Conservation (phyloP, 1,284 basidiomycete genomes). For the Anthracocystis panici-leucophaei region DNA sequence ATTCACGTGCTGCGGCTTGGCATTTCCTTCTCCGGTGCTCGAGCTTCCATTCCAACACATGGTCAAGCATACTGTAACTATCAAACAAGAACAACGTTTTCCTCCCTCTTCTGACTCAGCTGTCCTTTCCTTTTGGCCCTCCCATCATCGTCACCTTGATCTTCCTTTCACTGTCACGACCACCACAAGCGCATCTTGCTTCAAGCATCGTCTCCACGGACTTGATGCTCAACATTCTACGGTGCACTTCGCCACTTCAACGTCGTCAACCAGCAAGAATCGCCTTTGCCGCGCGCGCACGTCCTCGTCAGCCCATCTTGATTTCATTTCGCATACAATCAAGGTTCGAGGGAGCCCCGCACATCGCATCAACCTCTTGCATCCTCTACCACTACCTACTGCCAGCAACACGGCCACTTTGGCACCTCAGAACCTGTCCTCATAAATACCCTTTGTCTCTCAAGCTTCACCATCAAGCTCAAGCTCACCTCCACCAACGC, state of each 20-base stretch:
- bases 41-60: neutral
- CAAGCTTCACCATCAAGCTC: conserved; percentile 4
- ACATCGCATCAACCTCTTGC: neutral
- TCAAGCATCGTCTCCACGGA: neutral
- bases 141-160: neutral
- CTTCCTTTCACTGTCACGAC: neutral
- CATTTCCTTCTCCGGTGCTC: neutral
- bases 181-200: neutral
- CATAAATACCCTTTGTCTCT: neutral
- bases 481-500: conserved; percentile 3
- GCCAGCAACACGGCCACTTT: no score
- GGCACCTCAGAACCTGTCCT: no score
- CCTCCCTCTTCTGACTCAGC: neutral
- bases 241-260: neutral
- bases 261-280: neutral
- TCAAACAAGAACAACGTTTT: neutral
- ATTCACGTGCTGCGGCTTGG: conserved; percentile 3
- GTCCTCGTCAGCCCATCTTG: neutral
- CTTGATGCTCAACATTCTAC: neutral
- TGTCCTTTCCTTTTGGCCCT: neutral
- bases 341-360: conserved; percentile 4
- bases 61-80: neutral
- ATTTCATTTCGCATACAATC: conserved; percentile 4
- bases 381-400: neutral
- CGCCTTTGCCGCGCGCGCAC: neutral